A percentile compares a stretch with the other conserved stretches of the same genome.
These are phyloP conservation scores for Backusella circina DNA, from an alignment of 192 early-diverging fungal species.

Conservation along the genomic window DNA sequence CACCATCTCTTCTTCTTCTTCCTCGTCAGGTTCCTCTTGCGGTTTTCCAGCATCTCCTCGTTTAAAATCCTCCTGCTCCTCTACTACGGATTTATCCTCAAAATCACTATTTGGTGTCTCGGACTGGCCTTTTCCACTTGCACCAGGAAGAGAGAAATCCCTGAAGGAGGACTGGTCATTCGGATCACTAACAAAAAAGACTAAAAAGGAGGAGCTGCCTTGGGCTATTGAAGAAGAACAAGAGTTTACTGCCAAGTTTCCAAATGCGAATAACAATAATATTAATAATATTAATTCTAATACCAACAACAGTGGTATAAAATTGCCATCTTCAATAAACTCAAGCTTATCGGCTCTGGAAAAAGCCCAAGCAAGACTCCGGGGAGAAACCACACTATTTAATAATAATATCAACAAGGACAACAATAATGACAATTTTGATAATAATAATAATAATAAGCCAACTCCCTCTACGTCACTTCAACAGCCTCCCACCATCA, in stretches of 20 bases:
- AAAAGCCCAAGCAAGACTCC: conserved; percentile 19
- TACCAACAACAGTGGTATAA: background rate
- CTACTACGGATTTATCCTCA: background rate
- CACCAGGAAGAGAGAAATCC: conserved; percentile 4
- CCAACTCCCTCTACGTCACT: background rate
- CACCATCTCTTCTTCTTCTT: background rate
- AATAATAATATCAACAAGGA: background rate
- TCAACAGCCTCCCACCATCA: background rate
- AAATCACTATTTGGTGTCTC: conserved; percentile 11
- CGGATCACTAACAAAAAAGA: conserved; percentile 1
- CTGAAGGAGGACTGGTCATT: background rate
- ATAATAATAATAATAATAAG: background rate
- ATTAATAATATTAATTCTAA: background rate
- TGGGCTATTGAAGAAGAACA: conserved; percentile 9
- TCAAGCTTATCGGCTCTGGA: conserved; percentile 15
- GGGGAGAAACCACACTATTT: conserved; percentile 1
- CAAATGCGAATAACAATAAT: background rate
- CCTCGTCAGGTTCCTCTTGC: background rate
- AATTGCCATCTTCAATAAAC: background rate
- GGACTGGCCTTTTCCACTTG: conserved; percentile 27
- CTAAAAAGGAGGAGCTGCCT: conserved; percentile 15
- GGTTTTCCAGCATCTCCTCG: background rate
- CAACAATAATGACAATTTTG: background rate
- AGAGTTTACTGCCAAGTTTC: background rate
- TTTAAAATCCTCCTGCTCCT: background rate